Conservation (phyloP, 345 rosid genomes). For the Brassica incana region DNA sequence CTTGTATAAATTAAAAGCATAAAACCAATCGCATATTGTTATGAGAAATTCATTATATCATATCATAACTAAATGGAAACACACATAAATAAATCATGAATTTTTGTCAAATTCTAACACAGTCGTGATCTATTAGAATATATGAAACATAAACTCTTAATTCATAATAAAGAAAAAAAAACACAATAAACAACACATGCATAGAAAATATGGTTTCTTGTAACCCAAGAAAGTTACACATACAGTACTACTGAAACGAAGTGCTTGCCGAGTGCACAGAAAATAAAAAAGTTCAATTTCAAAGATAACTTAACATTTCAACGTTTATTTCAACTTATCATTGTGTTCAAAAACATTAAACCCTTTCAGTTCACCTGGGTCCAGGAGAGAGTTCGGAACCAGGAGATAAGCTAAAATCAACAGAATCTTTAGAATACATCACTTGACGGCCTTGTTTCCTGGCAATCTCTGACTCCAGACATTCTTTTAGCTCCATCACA, state of each 20-base stretch:
- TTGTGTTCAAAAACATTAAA: neutral
- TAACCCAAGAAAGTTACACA: constrained; percentile 17
- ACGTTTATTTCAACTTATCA: neutral
- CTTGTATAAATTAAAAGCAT: no score
- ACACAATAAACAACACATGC: neutral
- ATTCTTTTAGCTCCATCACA: constrained; percentile 43
- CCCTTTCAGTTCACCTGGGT: constrained; percentile 20
- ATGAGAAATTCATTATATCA: neutral
- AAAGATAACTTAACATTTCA: neutral
- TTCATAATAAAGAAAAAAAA: neutral
- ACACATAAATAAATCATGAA: neutral
- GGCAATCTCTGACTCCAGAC: constrained; percentile 36
- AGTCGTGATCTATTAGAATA: neutral
- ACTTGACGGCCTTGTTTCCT: constrained; percentile 32
- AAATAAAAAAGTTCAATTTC: neutral
- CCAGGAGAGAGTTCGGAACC: constrained; percentile 10
- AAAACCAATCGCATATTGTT: neutral
- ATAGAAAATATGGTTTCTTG: neutral
- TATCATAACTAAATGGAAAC: neutral
- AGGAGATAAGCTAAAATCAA: constrained; percentile 20
- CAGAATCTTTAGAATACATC: constrained; percentile 11
- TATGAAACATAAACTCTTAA: neutral
- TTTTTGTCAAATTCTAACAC: neutral
- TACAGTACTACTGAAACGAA: neutral
- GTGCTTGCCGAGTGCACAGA: neutral